These are phyloP conservation scores for Moringa oleifera DNA, from an alignment of 345 rosid species.

Conservation along the genomic window DNA sequence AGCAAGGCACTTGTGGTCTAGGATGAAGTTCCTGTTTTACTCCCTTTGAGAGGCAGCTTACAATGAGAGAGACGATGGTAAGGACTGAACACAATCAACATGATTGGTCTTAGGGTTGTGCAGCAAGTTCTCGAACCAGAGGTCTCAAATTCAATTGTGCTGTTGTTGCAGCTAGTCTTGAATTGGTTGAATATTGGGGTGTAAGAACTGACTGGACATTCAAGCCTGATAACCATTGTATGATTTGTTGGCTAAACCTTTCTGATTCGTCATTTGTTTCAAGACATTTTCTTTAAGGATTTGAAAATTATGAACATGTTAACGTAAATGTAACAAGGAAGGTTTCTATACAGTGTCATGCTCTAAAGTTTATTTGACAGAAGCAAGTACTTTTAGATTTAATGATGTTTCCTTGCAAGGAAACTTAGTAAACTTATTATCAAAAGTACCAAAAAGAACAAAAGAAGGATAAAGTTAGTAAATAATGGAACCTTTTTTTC, in stretches of 20 bases:
- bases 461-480: too few species aligned
- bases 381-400: neutral
- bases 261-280: too few species aligned
- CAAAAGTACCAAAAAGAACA: too few species aligned
- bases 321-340: neutral
- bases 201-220: neutral
- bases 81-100: neutral
- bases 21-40: neutral
- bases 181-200: neutral
- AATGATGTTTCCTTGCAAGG: neutral
- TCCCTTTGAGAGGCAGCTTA: neutral
- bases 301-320: neutral
- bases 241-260: too few species aligned
- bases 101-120: neutral
- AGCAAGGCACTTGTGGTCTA: neutral
- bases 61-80: neutral
- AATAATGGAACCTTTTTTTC: neutral
- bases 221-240: too few species aligned
- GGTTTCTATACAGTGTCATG: neutral
- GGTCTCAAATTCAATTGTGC: neutral
- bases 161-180: neutral
- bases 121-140: neutral
- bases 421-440: too few species aligned
- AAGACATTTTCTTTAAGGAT: neutral
- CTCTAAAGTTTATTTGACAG: neutral